phyloP scores from a whole-genome alignment of 2,329 filamentous ascomycete species.

The Ophiosphaerella narmari region DNA sequence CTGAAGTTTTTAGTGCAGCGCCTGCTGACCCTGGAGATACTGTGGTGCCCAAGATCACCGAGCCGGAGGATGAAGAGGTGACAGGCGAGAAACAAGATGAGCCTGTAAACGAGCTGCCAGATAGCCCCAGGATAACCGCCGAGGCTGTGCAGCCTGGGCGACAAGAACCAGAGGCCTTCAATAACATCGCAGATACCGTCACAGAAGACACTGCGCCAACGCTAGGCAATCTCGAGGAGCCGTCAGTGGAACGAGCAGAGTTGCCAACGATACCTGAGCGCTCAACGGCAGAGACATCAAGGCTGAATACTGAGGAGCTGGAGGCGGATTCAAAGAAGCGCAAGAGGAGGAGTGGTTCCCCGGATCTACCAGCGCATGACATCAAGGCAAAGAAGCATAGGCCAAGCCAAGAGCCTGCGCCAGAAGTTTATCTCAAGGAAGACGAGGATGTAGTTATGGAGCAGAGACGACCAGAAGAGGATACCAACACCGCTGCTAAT shows the following conservation, averaged over 20 bases:
- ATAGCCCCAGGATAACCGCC: conserved; percentile 28
- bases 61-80: conserved; percentile 18
- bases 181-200: background rate
- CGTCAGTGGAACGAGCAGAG: conserved; percentile 39
- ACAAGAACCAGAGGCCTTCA: conserved; percentile 6
- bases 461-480: conserved; percentile 26
- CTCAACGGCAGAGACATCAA: conserved; percentile 38
- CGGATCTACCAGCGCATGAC: conserved; percentile 40
- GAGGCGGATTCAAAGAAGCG: conserved; percentile 48
- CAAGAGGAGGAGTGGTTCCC: conserved; percentile 49
- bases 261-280: conserved; percentile 28
- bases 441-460: conserved; percentile 40
- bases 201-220: conserved; percentile 23
- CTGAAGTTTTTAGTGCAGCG: conserved; percentile 17
- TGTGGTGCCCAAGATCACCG: conserved; percentile 23
- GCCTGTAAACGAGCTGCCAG: conserved; percentile 14
- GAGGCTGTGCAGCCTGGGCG: conserved; percentile 22
- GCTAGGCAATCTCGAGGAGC: conserved; percentile 29
- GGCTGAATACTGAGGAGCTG: conserved; percentile 43
- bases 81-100: conserved; percentile 8
- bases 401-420: conserved; percentile 40
- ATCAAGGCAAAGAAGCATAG: conserved; percentile 52
- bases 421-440: conserved; percentile 36
- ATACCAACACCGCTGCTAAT: background rate
- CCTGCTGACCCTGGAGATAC: conserved; percentile 21